Base-by-base conservation (phyloP, 805 yeast species). In the Sugiyamaella chiloensis region DNA sequence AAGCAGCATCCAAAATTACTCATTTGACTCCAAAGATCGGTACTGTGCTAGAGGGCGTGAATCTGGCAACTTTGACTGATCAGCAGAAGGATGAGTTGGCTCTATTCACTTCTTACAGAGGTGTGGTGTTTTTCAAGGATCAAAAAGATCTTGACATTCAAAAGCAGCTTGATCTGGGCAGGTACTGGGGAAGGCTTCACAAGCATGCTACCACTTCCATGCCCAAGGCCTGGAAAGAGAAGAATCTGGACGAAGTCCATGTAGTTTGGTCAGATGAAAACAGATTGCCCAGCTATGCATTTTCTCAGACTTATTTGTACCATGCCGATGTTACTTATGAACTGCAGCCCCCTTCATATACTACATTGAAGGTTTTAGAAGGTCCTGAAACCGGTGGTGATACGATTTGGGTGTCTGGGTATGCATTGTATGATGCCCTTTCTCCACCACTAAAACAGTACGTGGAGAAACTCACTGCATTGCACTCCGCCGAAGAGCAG, bases 261-360 rank as follows among this genome's bases (percentile, higher is more conserved):
- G 66, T 62, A 14, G 62, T 62, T 9, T 56, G 54, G 44, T 56
- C 61, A 17, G 57, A 57, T 14, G 58, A 60, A 42, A 49, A 43
- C 30, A 52, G 62, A 8, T 32, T 44, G 11, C 64, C 64, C 6
- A 51, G 55, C 21, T 39, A 52, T 54, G 63, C 63, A 3, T 60
- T 47, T 51, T 47, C 65, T 5, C 63, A 60, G 43, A 47, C 57
- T 16, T 56, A 58, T 37, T 42, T 55, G 34, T 85, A 85, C 85
- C 91, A 85, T 64, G 74, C 85, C 5, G 93, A 85, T 62, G 83
- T 82, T 24, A 75, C 87, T n/a, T 85, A 81, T 62, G 90, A 85
- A 63, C 72, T 72, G 45, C 86, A 81, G 62, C 84, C 89, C 6
- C 84, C 90, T 4, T 83, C 84, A 7, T 70, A 76, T 47, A 83